Percentiles rank a stretch among this genome's conserved stretches.
These are phyloP conservation scores for Syzygium oleosum DNA, from an alignment of 345 rosid genomes.

Conservation along the genomic window DNA sequence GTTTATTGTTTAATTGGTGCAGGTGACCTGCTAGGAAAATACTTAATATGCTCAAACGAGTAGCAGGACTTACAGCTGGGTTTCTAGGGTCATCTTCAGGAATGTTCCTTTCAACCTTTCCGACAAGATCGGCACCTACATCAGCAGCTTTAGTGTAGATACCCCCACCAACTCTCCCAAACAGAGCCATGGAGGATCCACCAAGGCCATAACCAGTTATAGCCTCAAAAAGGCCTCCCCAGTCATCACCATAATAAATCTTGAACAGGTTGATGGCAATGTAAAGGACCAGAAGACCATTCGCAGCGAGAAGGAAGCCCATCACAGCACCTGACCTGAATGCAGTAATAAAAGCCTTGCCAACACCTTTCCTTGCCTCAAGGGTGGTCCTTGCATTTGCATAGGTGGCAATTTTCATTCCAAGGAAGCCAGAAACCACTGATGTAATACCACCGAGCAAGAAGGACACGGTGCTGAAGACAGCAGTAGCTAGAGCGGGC, in stretches of 20 bases:
- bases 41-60: neutral
- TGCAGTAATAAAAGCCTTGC: conserved; percentile 71
- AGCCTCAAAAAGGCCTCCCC: conserved; percentile 77
- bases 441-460: conserved; percentile 74
- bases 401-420: conserved; percentile 89
- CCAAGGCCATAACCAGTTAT: conserved; percentile 87
- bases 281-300: conserved; percentile 69
- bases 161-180: conserved; percentile 84
- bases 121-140: conserved; percentile 91
- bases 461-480: conserved; percentile 69
- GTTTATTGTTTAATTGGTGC: neutral
- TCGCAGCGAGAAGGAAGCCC: conserved; percentile 85
- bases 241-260: conserved; percentile 72
- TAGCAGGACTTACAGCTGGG: conserved; percentile 54
- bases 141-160: conserved; percentile 85
- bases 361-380: conserved; percentile 87
- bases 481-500: conserved; percentile 83
- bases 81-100: conserved; percentile 86
- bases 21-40: neutral
- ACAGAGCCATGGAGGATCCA: conserved; percentile 84
- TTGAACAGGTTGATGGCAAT: conserved; percentile 61
- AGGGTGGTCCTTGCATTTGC: conserved; percentile 90
- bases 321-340: conserved; percentile 78
- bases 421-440: conserved; percentile 80
- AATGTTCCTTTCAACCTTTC: conserved; percentile 74